Evolutionary conservation across 140 eudicot species (phyloP).

Genomic region (Erigeron philadelphicus): DNA sequence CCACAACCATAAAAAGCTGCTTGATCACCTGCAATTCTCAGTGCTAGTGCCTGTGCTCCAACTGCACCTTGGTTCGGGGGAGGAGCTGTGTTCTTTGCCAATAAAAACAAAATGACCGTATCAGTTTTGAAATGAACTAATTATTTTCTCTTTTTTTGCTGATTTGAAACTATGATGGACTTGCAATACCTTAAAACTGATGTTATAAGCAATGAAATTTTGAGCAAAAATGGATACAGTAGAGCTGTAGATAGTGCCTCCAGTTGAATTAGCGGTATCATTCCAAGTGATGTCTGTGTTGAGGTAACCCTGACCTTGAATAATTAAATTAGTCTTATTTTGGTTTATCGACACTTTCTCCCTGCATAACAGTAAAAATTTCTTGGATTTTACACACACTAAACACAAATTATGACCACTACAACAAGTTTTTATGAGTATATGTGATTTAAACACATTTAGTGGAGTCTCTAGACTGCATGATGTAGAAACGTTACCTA

Average conservation of each 20-base stretch:
- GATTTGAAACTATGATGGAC: background rate
- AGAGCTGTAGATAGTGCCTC: constrained; percentile 63
- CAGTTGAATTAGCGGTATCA: constrained; percentile 84
- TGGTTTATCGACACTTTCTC: constrained; percentile 59
- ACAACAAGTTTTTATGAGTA: background rate
- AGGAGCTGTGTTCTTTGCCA: constrained; percentile 72
- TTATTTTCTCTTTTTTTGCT: background rate
- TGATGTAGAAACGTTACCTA: constrained; percentile 36
- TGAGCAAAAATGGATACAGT: constrained; percentile 54
- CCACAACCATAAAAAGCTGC: constrained; percentile 87
- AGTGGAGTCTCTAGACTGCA: background rate
- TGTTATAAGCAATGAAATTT: constrained; percentile 69
- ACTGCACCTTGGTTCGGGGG: constrained; percentile 62
- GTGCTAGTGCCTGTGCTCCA: constrained; percentile 83
- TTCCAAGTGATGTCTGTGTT: constrained; percentile 77
- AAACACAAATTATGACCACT: background rate
- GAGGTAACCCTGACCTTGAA: constrained; percentile 74
- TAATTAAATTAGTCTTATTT: constrained; percentile 59
- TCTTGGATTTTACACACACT: background rate
- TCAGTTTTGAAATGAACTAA: background rate
- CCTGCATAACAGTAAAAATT: constrained; percentile 34
- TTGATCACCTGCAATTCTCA: constrained; percentile 66
- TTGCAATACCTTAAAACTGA: constrained; percentile 69
- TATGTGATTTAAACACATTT: background rate
- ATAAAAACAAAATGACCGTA: background rate